Evolutionary conservation across 169 alveolate species (phyloP).

Genomic region (Cryptosporidium muris): DNA sequence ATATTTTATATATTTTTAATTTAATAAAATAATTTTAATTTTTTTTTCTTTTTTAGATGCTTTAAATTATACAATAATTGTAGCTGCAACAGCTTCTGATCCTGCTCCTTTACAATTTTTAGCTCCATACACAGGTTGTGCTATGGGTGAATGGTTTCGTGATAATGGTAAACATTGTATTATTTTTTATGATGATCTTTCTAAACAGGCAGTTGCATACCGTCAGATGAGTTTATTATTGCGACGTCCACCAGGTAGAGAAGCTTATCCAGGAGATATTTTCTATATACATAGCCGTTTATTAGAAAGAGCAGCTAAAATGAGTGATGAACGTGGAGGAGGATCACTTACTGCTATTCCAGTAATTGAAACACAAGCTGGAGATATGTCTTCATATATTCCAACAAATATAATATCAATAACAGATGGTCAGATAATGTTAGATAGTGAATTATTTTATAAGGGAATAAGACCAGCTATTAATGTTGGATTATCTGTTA

Average conservation of each 20-base stretch:
- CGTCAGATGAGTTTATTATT: constrained; percentile 93
- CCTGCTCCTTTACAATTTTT: constrained; percentile 98
- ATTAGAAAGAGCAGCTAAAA: constrained; percentile 97
- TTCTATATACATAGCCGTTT: constrained; percentile 96
- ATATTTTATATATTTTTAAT: neutral
- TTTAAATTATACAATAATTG: constrained; percentile 93
- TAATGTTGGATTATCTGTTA: constrained; percentile 97
- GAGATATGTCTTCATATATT: constrained; percentile 97
- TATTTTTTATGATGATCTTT: constrained; percentile 96
- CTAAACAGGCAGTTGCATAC: constrained; percentile 98
- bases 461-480: constrained; percentile 98
- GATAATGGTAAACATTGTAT: constrained; percentile 95
- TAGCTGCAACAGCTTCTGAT: constrained; percentile 99
- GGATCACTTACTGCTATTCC: constrained; percentile 98
- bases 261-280: constrained; percentile 97
- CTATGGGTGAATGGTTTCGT: constrained; percentile 98
- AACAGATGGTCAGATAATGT: constrained; percentile 97
- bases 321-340: constrained; percentile 90
- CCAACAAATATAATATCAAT: constrained; percentile 98
- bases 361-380: constrained; percentile 97
- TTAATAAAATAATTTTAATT: neutral
- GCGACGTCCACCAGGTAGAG: constrained; percentile 97
- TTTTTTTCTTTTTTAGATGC: neutral
- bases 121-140: constrained; percentile 98
- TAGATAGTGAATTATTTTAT: constrained; percentile 96